Evolutionary conservation across 108 stramenopile species (phyloP), one percentile per base, ranked within the genome.

Genomic region (Chaetoceros muelleri): DNA sequence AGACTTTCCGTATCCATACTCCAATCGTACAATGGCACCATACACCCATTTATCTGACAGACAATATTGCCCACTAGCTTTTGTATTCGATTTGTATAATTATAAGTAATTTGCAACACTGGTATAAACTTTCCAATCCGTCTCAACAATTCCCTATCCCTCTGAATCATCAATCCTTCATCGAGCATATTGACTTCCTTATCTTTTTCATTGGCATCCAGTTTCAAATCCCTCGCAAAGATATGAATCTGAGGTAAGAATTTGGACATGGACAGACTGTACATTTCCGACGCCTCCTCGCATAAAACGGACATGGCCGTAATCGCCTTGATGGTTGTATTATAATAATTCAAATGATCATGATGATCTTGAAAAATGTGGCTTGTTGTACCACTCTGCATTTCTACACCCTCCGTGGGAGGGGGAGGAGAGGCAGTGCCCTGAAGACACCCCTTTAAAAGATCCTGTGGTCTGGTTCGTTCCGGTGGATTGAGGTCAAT

Each of bases 1-100:
- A 25, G 27, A 25, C 20, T 21, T 44, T 60, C 59, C 26, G 27
- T 30, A 25, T n/a, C 17, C 17, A 23, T 50, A 23, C 45, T 23
- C 18, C 45, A 45, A 34, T 64, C 61, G 24, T 26, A 28, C 16
- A 63, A 27, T 20, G 69, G 73, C 16, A 60, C 60, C 20, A 51
- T 24, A 51, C 69, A 70, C 2, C 66, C 76, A 24, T 69, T 65
- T 2, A 78, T 44, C 55, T 78, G 76, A 58, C 67, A 52, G 7
- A 78, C 76, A 55, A 73, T 73, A 60, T 78, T 78, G 30, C 61
- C 56, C 22, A 73, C 70, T 46, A 78, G 28, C 30, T 70, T 46
- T 22, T 51, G 49, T 51, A 73, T 52, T 20, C 76, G 54, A 0
- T 47, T 26, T 19, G 60, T 66, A 30, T 63, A 68, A 65, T 78